phyloP scores from a whole-genome alignment of 179 eudicot genomes.

The Amaranthus tricolor region DNA sequence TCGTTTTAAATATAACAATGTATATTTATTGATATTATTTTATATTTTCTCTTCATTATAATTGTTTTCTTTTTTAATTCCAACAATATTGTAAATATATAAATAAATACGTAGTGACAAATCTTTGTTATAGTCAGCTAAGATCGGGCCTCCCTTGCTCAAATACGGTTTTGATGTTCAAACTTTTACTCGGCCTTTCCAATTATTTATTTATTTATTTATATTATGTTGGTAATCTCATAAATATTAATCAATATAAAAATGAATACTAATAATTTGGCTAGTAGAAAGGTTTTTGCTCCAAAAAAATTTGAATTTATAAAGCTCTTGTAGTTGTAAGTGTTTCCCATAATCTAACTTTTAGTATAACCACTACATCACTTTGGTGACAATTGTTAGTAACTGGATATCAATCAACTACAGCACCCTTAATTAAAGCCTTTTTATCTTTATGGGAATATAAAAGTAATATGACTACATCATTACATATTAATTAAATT shows the following conservation, averaged over 20 bases:
- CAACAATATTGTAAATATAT: too few species aligned
- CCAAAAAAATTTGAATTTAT: background rate
- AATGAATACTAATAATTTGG: background rate
- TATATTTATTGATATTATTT: too few species aligned
- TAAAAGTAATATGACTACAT: background rate
- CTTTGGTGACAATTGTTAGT: background rate
- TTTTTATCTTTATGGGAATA: constrained; percentile 1
- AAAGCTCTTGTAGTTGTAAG: background rate
- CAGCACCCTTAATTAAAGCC: constrained; percentile 6
- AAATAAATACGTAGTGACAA: too few species aligned
- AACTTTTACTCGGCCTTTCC: too few species aligned
- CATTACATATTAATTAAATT: too few species aligned
- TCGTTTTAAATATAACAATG: too few species aligned
- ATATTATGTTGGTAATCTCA: background rate
- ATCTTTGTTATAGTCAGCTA: too few species aligned
- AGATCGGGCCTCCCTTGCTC: too few species aligned
- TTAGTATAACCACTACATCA: background rate
- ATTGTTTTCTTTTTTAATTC: too few species aligned
- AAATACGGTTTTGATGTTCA: too few species aligned
- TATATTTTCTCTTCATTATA: too few species aligned
- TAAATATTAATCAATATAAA: background rate
- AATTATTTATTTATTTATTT: too few species aligned
- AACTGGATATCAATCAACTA: background rate
- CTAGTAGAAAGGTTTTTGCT: background rate
- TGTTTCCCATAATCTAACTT: background rate